Base-by-base conservation (phyloP, 23 red algal genomes). In the Chondrus crispus region DNA sequence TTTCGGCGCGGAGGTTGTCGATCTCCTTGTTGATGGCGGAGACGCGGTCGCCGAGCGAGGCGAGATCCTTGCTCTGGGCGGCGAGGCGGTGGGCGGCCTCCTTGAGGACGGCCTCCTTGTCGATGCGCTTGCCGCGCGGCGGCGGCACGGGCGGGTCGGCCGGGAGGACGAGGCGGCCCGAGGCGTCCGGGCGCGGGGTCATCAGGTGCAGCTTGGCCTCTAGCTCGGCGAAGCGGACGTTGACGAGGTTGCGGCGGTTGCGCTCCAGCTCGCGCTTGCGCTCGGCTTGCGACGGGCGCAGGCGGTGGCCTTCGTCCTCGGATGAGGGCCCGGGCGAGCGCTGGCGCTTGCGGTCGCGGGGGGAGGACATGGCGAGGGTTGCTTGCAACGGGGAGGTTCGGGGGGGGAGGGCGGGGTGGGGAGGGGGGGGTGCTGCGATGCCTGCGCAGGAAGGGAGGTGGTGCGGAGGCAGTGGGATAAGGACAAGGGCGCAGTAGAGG, bases 81-180 rank as follows among this genome's bases (percentile, higher is more conserved):
- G 80, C 73, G 3, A 95, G 64, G 43, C 82, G 85, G n/a, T 83
- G 54, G n/a, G 79, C 72, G 12, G 93, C 93, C 44, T 87, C 93
- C 51, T 91, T 91, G 3, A 95, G 71, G 13, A 95, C 81, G 24
- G 87, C 93, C 80, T 95, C 93, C 86, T 95, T 95, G 70, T 95
- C 93, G 37, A 95, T 94, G 26, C 92, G 93, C 68, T 85, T 82
- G 39, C 93, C 82, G 30, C 77, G 68, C 4, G 46, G 58, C 20
- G 51, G 52, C 50, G 81, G 38, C 10, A 76, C 37, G 29, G 22
- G 26, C 10, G 33, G 35, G 24, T 76, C 71, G 26, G 35, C 28
- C 26, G 35, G 35, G 35, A 32, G 26, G 16, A 66, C 69, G 39
- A 77, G 71, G 20, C 71, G 71, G 24, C 50, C 51, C 24, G 30